These are phyloP conservation scores for Lactuca saligna DNA, from an alignment of 129 eudicot genomes.

Conservation along the genomic window DNA sequence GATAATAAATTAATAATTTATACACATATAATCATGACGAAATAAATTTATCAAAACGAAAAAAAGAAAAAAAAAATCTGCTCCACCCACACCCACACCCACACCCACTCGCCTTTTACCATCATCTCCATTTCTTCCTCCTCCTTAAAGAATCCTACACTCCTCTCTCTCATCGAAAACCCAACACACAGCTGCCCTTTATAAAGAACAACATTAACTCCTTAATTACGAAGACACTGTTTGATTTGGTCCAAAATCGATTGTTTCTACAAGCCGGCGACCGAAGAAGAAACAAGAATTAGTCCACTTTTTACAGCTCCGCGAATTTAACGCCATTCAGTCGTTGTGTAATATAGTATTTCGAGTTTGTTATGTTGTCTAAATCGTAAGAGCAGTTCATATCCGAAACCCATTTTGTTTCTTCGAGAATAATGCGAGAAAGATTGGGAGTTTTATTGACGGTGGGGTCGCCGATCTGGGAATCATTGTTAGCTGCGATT, in stretches of 20 bases:
- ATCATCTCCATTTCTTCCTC: slow-evolving; percentile 27
- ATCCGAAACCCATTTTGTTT: slow-evolving; percentile 18
- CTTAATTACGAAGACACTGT: slow-evolving; percentile 1
- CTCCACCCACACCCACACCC: slow-evolving; percentile 41
- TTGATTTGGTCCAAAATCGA: neutral
- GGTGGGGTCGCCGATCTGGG: slow-evolving; percentile 49
- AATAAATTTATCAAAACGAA: slow-evolving; percentile 1
- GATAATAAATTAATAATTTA: neutral
- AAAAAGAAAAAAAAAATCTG: slow-evolving; percentile 11
- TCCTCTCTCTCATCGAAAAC: slow-evolving; percentile 27
- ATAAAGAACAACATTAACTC: slow-evolving; percentile 12
- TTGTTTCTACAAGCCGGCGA: slow-evolving; percentile 1
- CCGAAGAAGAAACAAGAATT: neutral
- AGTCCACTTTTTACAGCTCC: slow-evolving; percentile 23
- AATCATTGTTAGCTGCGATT: slow-evolving; percentile 43
- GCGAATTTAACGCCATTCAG: neutral
- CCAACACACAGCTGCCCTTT: slow-evolving; percentile 16
- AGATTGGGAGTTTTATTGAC: slow-evolving; percentile 25
- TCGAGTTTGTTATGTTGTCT: slow-evolving; percentile 14
- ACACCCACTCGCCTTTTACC: slow-evolving; percentile 36
- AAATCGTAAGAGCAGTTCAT: slow-evolving; percentile 16
- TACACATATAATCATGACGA: neutral
- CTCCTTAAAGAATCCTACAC: slow-evolving; percentile 12
- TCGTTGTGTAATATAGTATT: neutral
- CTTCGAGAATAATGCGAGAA: slow-evolving; percentile 49